Conservation (phyloP, 129 eudicot genomes). For the Ambrosia artemisiifolia region DNA sequence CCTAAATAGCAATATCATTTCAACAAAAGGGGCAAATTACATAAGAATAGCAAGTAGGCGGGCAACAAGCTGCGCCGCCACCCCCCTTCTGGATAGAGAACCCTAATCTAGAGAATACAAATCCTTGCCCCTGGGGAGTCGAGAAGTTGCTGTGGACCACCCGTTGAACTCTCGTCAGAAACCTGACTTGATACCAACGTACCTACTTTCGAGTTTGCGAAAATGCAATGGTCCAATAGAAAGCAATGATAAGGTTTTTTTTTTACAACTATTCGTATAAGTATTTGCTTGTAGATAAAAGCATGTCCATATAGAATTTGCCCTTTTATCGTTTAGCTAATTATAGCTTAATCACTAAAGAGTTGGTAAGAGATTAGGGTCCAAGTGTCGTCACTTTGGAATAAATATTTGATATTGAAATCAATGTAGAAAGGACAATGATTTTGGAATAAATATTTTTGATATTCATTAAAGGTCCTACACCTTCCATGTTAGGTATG, state of each 20-base stretch:
- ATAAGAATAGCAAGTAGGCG: too few species aligned
- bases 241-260: background rate
- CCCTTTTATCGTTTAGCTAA: background rate
- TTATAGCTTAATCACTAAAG: background rate
- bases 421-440: conserved; percentile 24
- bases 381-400: conserved; percentile 17
- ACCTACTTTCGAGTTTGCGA: too few species aligned
- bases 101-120: too few species aligned
- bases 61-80: too few species aligned
- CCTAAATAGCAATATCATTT: too few species aligned
- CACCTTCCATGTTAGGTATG: conserved; percentile 36
- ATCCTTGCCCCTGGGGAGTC: too few species aligned
- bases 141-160: too few species aligned
- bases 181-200: too few species aligned
- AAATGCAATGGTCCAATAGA: background rate
- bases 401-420: background rate
- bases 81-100: too few species aligned
- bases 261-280: background rate
- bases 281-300: background rate
- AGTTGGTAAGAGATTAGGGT: conserved; percentile 19
- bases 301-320: background rate
- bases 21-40: too few species aligned
- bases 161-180: too few species aligned
- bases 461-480: conserved; percentile 9
- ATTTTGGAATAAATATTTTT: background rate